Evolutionary conservation across 805 yeast species (phyloP).

Genomic region (Candida boidinii): DNA sequence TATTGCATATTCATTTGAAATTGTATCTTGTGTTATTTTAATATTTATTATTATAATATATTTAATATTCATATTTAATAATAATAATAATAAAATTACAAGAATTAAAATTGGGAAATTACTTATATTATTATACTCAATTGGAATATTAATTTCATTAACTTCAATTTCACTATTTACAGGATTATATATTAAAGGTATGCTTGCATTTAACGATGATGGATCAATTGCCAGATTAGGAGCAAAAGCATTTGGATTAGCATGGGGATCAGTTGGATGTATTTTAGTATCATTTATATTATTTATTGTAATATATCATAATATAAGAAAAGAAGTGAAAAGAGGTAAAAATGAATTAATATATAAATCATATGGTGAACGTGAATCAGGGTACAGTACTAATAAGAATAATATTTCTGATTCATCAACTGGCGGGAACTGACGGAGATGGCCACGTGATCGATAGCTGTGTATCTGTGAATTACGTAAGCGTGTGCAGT

Average conservation of each 20-base stretch:
- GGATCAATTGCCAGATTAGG: slow-evolving; percentile 39
- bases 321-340: too few relatives aligned
- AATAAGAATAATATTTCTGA: too few relatives aligned
- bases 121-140: slow-evolving; percentile 10
- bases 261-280: slow-evolving; percentile 46
- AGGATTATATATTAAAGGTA: slow-evolving; percentile 47
- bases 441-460: too few relatives aligned
- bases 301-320: too few relatives aligned
- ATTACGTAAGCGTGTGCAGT: too few relatives aligned
- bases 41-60: slow-evolving; percentile 36
- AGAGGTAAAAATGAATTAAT: too few relatives aligned
- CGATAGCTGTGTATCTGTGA: too few relatives aligned
- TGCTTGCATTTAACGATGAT: slow-evolving; percentile 33
- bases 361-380: too few relatives aligned
- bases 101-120: too few relatives aligned
- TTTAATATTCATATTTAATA: slow-evolving; percentile 7
- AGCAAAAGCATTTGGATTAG: slow-evolving; percentile 43
- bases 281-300: slow-evolving; percentile 8
- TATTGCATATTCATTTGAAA: slow-evolving; percentile 56
- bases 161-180: slow-evolving; percentile 42
- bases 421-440: too few relatives aligned
- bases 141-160: slow-evolving; percentile 35
- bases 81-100: not conserved
- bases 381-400: too few relatives aligned
- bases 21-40: slow-evolving; percentile 49